Evolutionary conservation across 2,329 filamentous ascomycete species (phyloP).

Genomic region (Paradendryphiella salina): DNA sequence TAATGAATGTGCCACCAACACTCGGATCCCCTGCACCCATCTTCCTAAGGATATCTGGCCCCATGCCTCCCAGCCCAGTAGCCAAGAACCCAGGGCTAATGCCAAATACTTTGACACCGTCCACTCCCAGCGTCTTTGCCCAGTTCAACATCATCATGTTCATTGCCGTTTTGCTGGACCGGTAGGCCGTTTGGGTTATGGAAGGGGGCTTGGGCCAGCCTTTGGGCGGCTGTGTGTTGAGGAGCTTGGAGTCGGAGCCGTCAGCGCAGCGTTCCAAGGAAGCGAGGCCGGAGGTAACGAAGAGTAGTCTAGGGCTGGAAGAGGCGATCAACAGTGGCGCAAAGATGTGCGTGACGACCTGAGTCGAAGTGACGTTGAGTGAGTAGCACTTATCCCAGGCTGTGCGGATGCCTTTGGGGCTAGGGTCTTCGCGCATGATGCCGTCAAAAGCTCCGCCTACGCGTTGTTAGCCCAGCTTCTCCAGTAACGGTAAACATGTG

Average conservation of each 20-base stretch:
- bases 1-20: slow-evolving; percentile 45
- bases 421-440: slow-evolving; percentile 28
- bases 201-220: slow-evolving; percentile 54
- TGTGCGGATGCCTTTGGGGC: slow-evolving; percentile 41
- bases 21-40: slow-evolving; percentile 47
- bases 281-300: slow-evolving; percentile 50
- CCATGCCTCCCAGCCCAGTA: slow-evolving; percentile 48
- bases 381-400: slow-evolving; percentile 45
- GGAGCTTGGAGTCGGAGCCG: slow-evolving; percentile 29
- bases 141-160: slow-evolving; percentile 58
- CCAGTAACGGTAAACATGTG: neutral
- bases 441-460: slow-evolving; percentile 53
- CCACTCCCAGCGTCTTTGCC: slow-evolving; percentile 50
- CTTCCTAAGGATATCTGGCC: slow-evolving; percentile 39
- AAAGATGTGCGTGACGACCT: slow-evolving; percentile 44
- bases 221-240: slow-evolving; percentile 32
- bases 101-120: slow-evolving; percentile 53
- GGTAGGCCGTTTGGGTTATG: slow-evolving; percentile 43
- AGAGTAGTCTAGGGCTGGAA: slow-evolving; percentile 42
- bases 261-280: slow-evolving; percentile 41
- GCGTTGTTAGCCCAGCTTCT: slow-evolving; percentile 34
- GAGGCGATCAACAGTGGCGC: slow-evolving; percentile 47
- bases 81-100: slow-evolving; percentile 54
- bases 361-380: slow-evolving; percentile 47
- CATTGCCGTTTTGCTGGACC: slow-evolving; percentile 51